A percentile compares a stretch with the other conserved stretches of the same genome.
Conservation (phyloP, 345 rosid species). For the Cochlearia excelsa region DNA sequence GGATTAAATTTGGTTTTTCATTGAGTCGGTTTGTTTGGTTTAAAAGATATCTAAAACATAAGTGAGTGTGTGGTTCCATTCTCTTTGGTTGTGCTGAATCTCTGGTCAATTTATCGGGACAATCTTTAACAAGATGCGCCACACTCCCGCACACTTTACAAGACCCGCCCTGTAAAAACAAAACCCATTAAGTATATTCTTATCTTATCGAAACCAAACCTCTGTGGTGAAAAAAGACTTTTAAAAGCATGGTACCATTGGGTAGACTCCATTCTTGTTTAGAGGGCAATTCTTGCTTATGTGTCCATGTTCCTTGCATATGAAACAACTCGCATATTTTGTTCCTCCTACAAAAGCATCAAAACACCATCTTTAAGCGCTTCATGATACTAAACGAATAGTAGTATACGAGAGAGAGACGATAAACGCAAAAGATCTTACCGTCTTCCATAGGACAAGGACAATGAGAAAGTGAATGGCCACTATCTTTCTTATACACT, state of each 20-base stretch:
- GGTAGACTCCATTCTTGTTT: slow-evolving; percentile 82
- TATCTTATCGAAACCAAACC: background rate
- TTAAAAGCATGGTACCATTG: slow-evolving; percentile 53
- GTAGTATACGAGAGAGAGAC: background rate
- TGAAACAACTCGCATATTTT: slow-evolving; percentile 80
- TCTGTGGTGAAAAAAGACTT: too few species aligned
- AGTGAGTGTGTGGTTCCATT: too few species aligned
- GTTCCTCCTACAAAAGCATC: slow-evolving; percentile 63
- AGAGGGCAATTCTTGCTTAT: slow-evolving; percentile 89
- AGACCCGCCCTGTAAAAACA: slow-evolving; percentile 66
- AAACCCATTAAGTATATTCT: background rate
- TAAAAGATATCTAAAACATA: too few species aligned
- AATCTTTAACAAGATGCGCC: slow-evolving; percentile 90
- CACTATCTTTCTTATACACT: too few species aligned
- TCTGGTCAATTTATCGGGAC: slow-evolving; percentile 64
- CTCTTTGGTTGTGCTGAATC: slow-evolving; percentile 26
- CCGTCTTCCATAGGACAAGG: slow-evolving; percentile 76
- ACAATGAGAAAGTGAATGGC: slow-evolving; percentile 82
- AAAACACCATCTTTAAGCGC: background rate
- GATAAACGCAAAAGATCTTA: slow-evolving; percentile 14
- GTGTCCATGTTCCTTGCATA: slow-evolving; percentile 78
- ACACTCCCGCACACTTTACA: slow-evolving; percentile 92
- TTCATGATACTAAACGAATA: background rate
- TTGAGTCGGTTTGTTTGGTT: too few species aligned
- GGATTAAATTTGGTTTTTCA: too few species aligned